These are phyloP conservation scores for Paramecium sexaurelia DNA, from an alignment of 73 alveolate species.

Conservation along the genomic window DNA sequence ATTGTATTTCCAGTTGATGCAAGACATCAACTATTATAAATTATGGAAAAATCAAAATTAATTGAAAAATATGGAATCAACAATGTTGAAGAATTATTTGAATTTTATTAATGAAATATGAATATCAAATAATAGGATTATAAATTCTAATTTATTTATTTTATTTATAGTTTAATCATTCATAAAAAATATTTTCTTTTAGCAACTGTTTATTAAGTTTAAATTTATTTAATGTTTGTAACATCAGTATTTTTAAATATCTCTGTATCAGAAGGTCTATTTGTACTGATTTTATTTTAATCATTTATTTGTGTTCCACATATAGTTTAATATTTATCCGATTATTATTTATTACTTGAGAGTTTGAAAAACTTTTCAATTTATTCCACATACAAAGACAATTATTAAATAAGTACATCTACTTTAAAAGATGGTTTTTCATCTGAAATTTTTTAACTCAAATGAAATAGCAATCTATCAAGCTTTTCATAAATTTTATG, in stretches of 20 bases:
- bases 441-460: background rate
- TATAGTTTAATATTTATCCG: background rate
- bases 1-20: conserved; percentile 25
- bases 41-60: background rate
- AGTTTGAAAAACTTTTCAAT: background rate
- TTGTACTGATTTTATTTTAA: background rate
- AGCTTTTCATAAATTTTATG: background rate
- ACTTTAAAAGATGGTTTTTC: conserved; percentile 5
- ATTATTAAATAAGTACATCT: background rate
- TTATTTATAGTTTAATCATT: background rate
- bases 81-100: conserved; percentile 4
- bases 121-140: too few relatives aligned
- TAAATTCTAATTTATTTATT: too few relatives aligned
- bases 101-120: background rate
- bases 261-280: background rate
- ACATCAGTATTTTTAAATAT: background rate
- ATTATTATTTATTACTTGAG: background rate
- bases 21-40: conserved; percentile 1
- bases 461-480: background rate
- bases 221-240: background rate
- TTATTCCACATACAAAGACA: background rate
- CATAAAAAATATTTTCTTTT: conserved; percentile 41
- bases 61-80: background rate
- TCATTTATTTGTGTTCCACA: background rate
- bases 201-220: background rate